Percentiles rank a stretch among this genome's conserved stretches.
Conservation (phyloP, 2,329 filamentous ascomycete genomes). For the Stemphylium vesicarium region DNA sequence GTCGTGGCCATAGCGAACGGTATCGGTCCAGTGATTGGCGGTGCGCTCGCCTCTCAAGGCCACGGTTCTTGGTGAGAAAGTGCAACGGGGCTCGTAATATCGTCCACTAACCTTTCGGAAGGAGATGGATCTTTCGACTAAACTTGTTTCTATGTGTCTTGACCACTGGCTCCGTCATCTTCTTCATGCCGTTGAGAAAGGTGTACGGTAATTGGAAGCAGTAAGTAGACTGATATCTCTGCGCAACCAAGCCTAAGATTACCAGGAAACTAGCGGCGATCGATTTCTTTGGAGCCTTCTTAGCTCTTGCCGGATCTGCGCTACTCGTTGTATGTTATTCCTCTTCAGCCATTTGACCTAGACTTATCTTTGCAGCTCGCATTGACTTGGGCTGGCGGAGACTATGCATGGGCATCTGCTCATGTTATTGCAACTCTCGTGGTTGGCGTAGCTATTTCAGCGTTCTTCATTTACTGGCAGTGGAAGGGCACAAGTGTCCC, state of each 20-base stretch:
- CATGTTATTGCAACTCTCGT: conserved; percentile 60
- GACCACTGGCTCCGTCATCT: conserved; percentile 24
- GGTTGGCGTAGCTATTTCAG: conserved; percentile 57
- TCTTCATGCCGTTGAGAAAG: conserved; percentile 51
- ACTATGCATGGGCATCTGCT: conserved; percentile 61
- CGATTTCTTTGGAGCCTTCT: conserved; percentile 64
- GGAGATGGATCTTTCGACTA: conserved; percentile 42
- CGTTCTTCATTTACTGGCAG: conserved; percentile 61
- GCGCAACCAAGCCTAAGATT: not conserved
- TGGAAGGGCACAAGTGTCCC: conserved; percentile 64
- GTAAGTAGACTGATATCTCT: conserved; percentile 36
- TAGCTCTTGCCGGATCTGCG: conserved; percentile 59
- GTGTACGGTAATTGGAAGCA: conserved; percentile 59
- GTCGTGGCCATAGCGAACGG: conserved; percentile 36
- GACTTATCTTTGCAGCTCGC: conserved; percentile 20
- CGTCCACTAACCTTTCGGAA: not conserved
- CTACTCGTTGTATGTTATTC: conserved; percentile 60
- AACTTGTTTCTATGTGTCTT: conserved; percentile 40
- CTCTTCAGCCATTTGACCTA: not conserved
- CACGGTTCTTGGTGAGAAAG: conserved; percentile 22
- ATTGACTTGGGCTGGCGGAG: conserved; percentile 65
- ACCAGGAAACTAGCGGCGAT: conserved; percentile 50
- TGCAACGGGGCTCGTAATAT: not conserved
- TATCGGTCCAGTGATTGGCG: conserved; percentile 37
- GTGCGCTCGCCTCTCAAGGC: conserved; percentile 31